Base-by-base conservation (phyloP, 345 rosid species). In the Sonneratia alba region DNA sequence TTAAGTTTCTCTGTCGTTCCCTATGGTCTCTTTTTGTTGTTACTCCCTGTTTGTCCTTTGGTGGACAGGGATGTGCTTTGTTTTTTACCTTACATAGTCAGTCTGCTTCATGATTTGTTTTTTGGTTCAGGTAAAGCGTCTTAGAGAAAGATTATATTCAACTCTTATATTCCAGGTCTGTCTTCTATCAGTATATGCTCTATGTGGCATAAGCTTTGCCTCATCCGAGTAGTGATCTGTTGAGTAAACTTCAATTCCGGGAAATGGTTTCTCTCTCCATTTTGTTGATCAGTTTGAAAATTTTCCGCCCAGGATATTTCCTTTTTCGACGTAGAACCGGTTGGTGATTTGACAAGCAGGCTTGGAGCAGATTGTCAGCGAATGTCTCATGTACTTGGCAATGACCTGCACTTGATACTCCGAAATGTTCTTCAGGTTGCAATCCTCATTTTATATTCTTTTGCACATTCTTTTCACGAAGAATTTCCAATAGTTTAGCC, bases 281-380 rank as follows among this genome's bases (percentile, higher is more conserved):
- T 14, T 66, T 73, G 51, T 1, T 67, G 38, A 22, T 16, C 51
- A 49, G 40, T 67, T 56, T 73, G 42, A 36, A 24, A 14, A 70
- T 51, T 37, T 76, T 70, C 76, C 73, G 68, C 75, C 70, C 77
- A 87, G 88, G 84, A 87, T 66, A 69, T 84, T 70, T 37, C 76
- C 18, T 87, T 87, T 76, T 87, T 84, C 66, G 85, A 87, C 63
- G 38, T 43, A 64, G 83, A 81, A 80, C 66, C 84, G 32, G 84
- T 80, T 64, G 90, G 90, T 73, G 75, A 59, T 70, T 76, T 84
- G 81, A 87, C 86, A 15, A 87, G 87, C 75, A 80, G 90, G 77
- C 82, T 87, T 5, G 84, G 88, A 56, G 77, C 84, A 72, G 90
- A 87, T 75, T 87, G 90, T 73, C 88, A 83, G 63, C 77, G 56